Percentiles rank a stretch among this genome's conserved stretches.
Conservation (phyloP, 768 basidiomycete genomes). For the Mycena rosella region DNA sequence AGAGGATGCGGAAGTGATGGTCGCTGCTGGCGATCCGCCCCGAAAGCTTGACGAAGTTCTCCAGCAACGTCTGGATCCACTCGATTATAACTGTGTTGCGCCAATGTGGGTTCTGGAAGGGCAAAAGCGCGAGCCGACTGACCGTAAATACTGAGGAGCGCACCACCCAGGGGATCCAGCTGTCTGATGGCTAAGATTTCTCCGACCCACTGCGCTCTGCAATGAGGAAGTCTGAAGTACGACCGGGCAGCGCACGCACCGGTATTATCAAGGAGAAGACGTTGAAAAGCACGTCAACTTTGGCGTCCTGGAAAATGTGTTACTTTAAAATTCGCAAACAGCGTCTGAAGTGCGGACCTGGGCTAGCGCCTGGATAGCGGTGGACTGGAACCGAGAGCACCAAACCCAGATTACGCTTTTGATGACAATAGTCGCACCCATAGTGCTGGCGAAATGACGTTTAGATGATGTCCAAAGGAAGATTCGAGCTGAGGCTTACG, state of each 20-base stretch:
- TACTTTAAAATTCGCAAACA: background rate
- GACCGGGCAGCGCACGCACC: background rate
- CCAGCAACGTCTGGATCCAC: conserved; percentile 34
- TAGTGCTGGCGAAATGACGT: conserved; percentile 14
- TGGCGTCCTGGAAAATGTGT: conserved; percentile 29
- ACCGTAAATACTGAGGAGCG: conserved; percentile 36
- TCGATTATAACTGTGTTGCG: conserved; percentile 27
- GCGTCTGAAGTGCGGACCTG: conserved; percentile 12
- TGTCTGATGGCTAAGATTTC: conserved; percentile 32
- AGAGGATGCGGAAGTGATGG: conserved; percentile 32
- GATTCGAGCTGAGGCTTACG: conserved; percentile 18
- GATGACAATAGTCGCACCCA: conserved; percentile 34
- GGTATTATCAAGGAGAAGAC: conserved; percentile 35
- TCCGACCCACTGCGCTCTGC: conserved; percentile 35
- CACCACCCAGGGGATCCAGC: conserved; percentile 37
- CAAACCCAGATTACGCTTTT: conserved; percentile 36
- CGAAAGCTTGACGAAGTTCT: conserved; percentile 37
- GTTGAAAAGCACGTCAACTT: conserved; percentile 39
- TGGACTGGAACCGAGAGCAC: conserved; percentile 32
- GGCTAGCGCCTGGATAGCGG: conserved; percentile 34
- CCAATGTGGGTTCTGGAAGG: background rate
- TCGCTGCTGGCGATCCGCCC: conserved; percentile 35
- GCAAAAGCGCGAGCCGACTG: background rate
- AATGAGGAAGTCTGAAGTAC: background rate
- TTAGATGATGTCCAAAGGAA: background rate